phyloP scores from a whole-genome alignment of 805 yeast genomes.

The Monosporozyma unispora region DNA sequence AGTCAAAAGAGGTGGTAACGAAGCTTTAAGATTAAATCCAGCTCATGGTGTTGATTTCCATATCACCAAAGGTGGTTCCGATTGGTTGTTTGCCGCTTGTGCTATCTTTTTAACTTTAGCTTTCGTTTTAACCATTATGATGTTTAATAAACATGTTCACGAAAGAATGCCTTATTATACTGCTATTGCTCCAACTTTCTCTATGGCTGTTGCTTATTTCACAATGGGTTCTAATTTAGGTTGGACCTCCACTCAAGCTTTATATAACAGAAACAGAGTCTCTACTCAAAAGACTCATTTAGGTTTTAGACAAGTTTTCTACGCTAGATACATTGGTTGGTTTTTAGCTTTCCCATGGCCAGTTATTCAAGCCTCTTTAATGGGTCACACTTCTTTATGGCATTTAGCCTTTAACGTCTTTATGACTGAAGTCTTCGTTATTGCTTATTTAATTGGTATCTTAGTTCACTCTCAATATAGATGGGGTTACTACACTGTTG shows the following conservation, averaged over 20 bases:
- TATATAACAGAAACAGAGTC: constrained; percentile 41
- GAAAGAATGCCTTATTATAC: constrained; percentile 31
- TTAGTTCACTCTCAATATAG: constrained; percentile 39
- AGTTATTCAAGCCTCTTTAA: constrained; percentile 24
- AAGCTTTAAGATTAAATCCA: constrained; percentile 39
- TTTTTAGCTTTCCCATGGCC: constrained; percentile 45
- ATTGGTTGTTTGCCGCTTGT: constrained; percentile 63
- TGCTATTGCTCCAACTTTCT: constrained; percentile 38
- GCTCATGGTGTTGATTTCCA: constrained; percentile 41
- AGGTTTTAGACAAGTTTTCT: constrained; percentile 46
- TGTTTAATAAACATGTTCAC: constrained; percentile 24
- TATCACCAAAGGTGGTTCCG: constrained; percentile 52
- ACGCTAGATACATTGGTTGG: constrained; percentile 50
- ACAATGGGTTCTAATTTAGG: constrained; percentile 55
- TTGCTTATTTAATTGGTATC: constrained; percentile 38
- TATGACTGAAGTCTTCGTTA: constrained; percentile 34
- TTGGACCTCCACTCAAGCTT: constrained; percentile 40
- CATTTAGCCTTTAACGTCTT: constrained; percentile 27
- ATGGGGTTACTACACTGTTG: constrained; percentile 45
- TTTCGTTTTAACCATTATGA: constrained; percentile 19
- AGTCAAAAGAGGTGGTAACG: constrained; percentile 29
- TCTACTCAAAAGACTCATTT: constrained; percentile 19
- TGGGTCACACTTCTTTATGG: constrained; percentile 21
- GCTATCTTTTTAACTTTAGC: constrained; percentile 35
- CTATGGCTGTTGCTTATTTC: constrained; percentile 43